Evolutionary conservation across 139 green algal genomes (phyloP), one percentile per base, ranked within the genome.

Genomic region (Auxenochlorella protothecoides): DNA sequence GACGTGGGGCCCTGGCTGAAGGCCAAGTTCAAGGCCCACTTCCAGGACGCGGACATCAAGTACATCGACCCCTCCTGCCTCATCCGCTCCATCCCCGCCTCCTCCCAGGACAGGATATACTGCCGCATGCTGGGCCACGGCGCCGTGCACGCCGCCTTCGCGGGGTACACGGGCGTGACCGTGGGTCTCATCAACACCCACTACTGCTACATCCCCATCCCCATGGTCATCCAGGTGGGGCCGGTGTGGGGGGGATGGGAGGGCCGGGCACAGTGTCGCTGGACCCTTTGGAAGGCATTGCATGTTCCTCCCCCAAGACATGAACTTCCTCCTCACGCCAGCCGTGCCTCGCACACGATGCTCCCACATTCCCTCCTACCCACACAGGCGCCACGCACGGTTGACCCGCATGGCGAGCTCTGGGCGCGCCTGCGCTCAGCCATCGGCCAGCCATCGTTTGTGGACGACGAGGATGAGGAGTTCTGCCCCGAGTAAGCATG

Each of bases 91-190:
- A 71, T 63, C 54, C 72, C 71, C 5, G 63, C 71, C 71, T 70
- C 71, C 12, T 60, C 55, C 3, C 61, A 75, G 6, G 71, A 76
- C 65, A 62, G 70, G 14, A 92, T 96, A 74, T 95, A 94, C 83
- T 96, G 91, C 86, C 92, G 91, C 78, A 79, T 92, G 65, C 82
- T 98, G 63, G 94, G 87, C 5, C 92, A 98, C 76, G 90, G 89
- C 56, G 91, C 93, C 6, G 93, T 98, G 63, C 93, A 98, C 74
- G 93, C 79, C 9, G 93, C 92, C 4, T 97, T 98, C 86, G 93
- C 89, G 5, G 93, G 92, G 12, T 93, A 85, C 84, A 92, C 85
- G 0, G 85, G 84, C 16, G 71, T 90, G 27, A 92, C 87, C 3
- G 74, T 86, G 16, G 93, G 90, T 4, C 81, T 97, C 62, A 87